These are phyloP conservation scores for Blastocystis sp. DNA, from an alignment of 352 stramenopile species.

Conservation along the genomic window DNA sequence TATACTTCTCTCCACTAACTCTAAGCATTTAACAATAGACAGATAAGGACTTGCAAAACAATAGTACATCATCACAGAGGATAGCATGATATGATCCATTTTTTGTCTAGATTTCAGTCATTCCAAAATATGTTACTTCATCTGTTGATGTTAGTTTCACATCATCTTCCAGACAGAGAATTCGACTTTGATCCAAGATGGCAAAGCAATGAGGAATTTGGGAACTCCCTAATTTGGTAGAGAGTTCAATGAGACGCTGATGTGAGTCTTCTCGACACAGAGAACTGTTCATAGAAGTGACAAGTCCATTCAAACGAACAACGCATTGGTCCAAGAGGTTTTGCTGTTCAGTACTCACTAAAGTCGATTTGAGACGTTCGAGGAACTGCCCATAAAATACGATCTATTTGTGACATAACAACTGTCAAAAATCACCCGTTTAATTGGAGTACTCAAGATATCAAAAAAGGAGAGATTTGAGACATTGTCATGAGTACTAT, in stretches of 20 bases:
- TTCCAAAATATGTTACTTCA: neutral
- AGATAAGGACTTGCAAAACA: conserved; percentile 19
- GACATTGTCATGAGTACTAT: neutral
- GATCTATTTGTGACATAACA: neutral
- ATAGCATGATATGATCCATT: conserved; percentile 10
- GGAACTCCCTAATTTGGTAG: neutral
- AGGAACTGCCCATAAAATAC: conserved; percentile 4
- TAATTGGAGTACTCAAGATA: neutral
- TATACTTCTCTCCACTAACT: neutral
- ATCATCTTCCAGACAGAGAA: neutral
- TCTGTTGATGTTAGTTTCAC: neutral
- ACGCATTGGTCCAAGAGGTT: neutral
- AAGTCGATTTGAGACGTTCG: neutral
- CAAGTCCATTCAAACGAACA: neutral
- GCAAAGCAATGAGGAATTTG: neutral
- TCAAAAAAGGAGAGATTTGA: neutral
- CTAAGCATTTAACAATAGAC: neutral
- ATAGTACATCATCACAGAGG: conserved; percentile 11
- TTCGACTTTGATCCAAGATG: neutral
- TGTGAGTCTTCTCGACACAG: conserved; percentile 7
- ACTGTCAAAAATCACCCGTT: neutral
- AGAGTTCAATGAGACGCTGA: neutral
- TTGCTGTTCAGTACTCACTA: neutral
- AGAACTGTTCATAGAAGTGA: conserved; percentile 5
- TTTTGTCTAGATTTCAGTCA: neutral